Base-by-base conservation (phyloP, 345 rosid genomes). In the Odontarrhena argentea region DNA sequence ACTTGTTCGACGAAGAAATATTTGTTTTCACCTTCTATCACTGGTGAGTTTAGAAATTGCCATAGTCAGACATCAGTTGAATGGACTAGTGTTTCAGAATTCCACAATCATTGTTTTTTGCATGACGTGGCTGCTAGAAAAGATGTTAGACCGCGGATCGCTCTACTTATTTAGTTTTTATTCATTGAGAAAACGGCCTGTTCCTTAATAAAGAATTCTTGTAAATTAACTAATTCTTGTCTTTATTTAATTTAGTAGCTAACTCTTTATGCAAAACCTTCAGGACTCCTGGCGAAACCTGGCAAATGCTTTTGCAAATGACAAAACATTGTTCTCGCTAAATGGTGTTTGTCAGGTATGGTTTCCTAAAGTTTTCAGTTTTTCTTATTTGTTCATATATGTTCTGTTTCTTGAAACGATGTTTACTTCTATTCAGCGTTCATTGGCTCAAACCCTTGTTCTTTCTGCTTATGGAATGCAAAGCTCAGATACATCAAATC, bases 281-380 rank as follows among this genome's bases (percentile, higher is more conserved):
- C 80, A 94, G 99, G 95, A 82, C 53, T 91, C 99, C 5, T 94
- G 99, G 99, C 85, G 82, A 73, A 83, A 81, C 57, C 83, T 94
- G 48, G 89, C 96, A 65, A 87, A 80, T 79, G 88, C 97, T 78
- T 94, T 94, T 80, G 91, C 92, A 50, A 85, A 83, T 78, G 95
- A 84, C 66, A 83, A 83, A 68, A 44, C 74, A 32, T 75, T 94
- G 79, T 88, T 94, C 73, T 76, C 81, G 78, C 80, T 94, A 69
- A 88, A 84, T 77, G 69, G 91, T 73, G 75, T 82, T 73, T 85
- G 83, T 86, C 99, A 94, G 96, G 99, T 94, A 79, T 72, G 71
- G 54, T 69, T 51, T 64, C 58, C 15, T 57, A 13, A 71, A 24
- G 45, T 47, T 58, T 73, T 50, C 55, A 43, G 3, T 65, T 48